These are phyloP conservation scores for Solanum lycopersicoides DNA, from an alignment of 257 asterid genomes.

Conservation along the genomic window DNA sequence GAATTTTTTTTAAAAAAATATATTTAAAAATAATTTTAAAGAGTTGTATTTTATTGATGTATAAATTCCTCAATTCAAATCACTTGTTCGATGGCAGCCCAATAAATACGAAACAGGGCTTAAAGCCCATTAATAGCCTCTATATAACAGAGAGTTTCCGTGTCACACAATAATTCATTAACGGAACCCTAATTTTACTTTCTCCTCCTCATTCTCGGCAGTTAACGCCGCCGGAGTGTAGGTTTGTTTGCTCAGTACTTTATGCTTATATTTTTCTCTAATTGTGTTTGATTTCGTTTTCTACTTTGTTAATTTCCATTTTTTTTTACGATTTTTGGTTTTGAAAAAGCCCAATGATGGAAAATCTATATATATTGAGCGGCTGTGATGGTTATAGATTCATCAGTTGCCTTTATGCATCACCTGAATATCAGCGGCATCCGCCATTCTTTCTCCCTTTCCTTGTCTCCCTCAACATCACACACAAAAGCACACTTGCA, in stretches of 20 bases:
- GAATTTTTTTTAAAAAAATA: background rate
- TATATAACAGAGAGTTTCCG: background rate
- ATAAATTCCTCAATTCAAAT: background rate
- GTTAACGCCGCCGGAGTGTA: no score
- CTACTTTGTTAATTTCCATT: background rate
- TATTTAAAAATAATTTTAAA: background rate
- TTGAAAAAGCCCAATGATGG: conserved; percentile 17
- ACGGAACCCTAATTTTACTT: background rate
- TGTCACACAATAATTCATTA: no score
- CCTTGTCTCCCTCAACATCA: background rate
- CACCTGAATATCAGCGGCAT: conserved; percentile 24
- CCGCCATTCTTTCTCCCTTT: background rate
- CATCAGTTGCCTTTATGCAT: conserved; percentile 28
- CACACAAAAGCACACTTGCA: background rate
- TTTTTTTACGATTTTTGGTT: background rate
- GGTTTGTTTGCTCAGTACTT: background rate
- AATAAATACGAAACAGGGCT: background rate
- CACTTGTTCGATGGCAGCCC: background rate
- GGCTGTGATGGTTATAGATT: conserved; percentile 31
- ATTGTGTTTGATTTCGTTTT: background rate
- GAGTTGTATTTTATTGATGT: background rate
- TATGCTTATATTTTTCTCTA: background rate
- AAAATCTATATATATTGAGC: conserved; percentile 12
- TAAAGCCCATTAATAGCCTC: background rate
- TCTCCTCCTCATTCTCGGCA: background rate